Evolutionary conservation across 345 rosid species (phyloP).

Genomic region (Arabidopsis thaliana): TAIR10.1 NC_003076.8:22790001-22790500

Average conservation of each 20-base stretch:
- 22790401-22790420: slow-evolving; percentile 6
- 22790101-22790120: slow-evolving; percentile 84
- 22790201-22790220: slow-evolving; percentile 11
- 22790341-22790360: slow-evolving; percentile 20
- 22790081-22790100: slow-evolving; percentile 71
- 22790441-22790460: slow-evolving; percentile 24
- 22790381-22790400: slow-evolving; percentile 15
- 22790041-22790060: slow-evolving; percentile 86
- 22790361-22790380: slow-evolving; percentile 9
- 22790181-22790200: slow-evolving; percentile 2
- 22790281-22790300: background rate
- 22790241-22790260: background rate
- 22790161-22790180: slow-evolving; percentile 20
- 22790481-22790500: slow-evolving; percentile 15
- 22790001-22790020: slow-evolving; percentile 58
- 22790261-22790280: background rate
- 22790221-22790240: background rate
- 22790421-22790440: slow-evolving; percentile 15
- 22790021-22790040: slow-evolving; percentile 98
- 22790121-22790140: slow-evolving; percentile 94
- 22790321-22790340: background rate
- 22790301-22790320: slow-evolving; percentile 14
- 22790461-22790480: slow-evolving; percentile 30
- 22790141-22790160: slow-evolving; percentile 7
- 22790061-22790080: slow-evolving; percentile 95